Base-by-base conservation (phyloP, 129 eudicot species). In the Centaurea solstitialis region DNA sequence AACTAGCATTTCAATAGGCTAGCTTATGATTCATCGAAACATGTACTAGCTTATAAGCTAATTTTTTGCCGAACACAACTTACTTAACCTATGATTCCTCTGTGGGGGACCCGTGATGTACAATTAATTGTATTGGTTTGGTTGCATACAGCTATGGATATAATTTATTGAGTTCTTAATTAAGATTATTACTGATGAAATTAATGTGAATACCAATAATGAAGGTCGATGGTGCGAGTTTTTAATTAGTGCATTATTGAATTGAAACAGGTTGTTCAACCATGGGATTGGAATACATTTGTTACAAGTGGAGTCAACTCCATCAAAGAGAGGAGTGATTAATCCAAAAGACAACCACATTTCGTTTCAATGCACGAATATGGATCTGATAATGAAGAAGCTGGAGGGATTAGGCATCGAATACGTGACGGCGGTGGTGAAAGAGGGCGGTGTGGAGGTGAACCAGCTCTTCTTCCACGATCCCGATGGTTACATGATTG, bases 311-410 rank as follows among this genome's bases (percentile, higher is more conserved):
- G 89, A 90, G 30, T 76, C 87, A 64, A 84, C 70, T 3, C 76
- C 76, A 5, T 9, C 81, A 9, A 88, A 87, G 83, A 87, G 67
- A 71, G 83, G 79, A 0, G 79, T 75, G 40, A 92, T 92, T n/a
- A 88, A 92, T 72, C 97, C 95, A 21, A 92, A 92, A 83, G 95
- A 87, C 84, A 90, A 88, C 47, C 95, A 92, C 79, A 90, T 92
- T 73, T 89, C 94, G 24, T 92, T 92, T 62, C 94, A 92, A 24
- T 85, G 88, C 76, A 23, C 91, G 0, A 43, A 89, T 72, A 89
- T 89, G 97, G 78, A 79, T 9, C 70, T 81, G 21, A 73, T 91
- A 11, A 79, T 87, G 33, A 76, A 79, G 4, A 81, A 81, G n/a
- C 65, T 91, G 66, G 87, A 83, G 73, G 75, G 72, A 11, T 75